These are phyloP conservation scores for Pichia kluyveri DNA, from an alignment of 805 yeast genomes.

Conservation along the genomic window DNA sequence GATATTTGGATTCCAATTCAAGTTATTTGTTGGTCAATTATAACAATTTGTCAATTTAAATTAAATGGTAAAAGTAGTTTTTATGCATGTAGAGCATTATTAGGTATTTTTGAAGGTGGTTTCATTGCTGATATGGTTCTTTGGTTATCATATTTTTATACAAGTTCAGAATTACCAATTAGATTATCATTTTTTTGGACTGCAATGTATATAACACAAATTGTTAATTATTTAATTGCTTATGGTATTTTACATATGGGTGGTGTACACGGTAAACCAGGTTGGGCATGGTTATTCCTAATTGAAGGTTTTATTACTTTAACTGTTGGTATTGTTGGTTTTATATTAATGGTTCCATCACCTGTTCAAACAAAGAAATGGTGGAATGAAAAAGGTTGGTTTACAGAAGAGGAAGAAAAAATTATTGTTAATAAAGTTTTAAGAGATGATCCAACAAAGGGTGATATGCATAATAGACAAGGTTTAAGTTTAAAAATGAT, in stretches of 20 bases:
- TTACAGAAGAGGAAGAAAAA: constrained; percentile 44
- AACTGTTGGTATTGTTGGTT: constrained; percentile 35
- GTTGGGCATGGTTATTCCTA: constrained; percentile 62
- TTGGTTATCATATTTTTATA: constrained; percentile 62
- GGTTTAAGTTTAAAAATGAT: constrained; percentile 36
- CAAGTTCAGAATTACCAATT: constrained; percentile 45
- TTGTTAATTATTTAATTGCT: constrained; percentile 35
- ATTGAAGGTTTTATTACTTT: constrained; percentile 56
- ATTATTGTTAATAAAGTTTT: constrained; percentile 50
- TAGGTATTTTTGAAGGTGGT: constrained; percentile 61
- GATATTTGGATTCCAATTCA: constrained; percentile 56
- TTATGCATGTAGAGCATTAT: constrained; percentile 37
- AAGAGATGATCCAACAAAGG: constrained; percentile 56
- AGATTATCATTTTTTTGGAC: constrained; percentile 55
- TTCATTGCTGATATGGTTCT: constrained; percentile 56
- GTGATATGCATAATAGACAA: constrained; percentile 56
- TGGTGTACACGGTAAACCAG: constrained; percentile 34
- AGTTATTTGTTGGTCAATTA: constrained; percentile 46
- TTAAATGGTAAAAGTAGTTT: constrained; percentile 35
- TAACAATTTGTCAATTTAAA: constrained; percentile 43
- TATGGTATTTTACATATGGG: constrained; percentile 45
- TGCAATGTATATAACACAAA: constrained; percentile 39
- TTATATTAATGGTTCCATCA: constrained; percentile 27
- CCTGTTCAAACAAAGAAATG: constrained; percentile 23
- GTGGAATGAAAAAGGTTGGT: constrained; percentile 29